Evolutionary conservation across 352 stramenopile species (phyloP).

Genomic region (Phytophthora agathidicida): DNA sequence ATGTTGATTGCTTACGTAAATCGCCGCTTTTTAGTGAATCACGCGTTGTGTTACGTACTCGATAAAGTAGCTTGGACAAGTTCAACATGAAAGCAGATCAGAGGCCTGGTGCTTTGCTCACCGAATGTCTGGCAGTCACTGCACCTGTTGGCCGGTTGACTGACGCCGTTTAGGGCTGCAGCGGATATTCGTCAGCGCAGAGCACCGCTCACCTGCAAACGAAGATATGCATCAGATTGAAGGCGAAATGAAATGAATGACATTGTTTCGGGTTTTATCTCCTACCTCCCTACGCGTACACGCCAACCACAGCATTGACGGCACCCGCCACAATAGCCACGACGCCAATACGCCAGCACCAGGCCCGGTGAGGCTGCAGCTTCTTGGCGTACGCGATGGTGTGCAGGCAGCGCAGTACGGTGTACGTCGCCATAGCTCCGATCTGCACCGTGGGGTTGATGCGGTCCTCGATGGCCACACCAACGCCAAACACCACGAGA

Average conservation of each 20-base stretch:
- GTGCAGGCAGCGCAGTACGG: slow-evolving; percentile 43
- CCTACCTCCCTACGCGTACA: slow-evolving; percentile 31
- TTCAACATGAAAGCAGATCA: slow-evolving; percentile 15
- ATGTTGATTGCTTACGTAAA: slow-evolving; percentile 25
- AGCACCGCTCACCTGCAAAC: too few relatives aligned
- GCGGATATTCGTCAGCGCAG: neutral
- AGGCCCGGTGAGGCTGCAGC: slow-evolving; percentile 50
- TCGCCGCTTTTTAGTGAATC: slow-evolving; percentile 32
- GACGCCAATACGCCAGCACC: slow-evolving; percentile 43
- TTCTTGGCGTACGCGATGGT: slow-evolving; percentile 54
- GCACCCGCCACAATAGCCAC: slow-evolving; percentile 42
- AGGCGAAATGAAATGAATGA: slow-evolving; percentile 13
- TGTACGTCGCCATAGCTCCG: slow-evolving; percentile 49
- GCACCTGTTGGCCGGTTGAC: slow-evolving; percentile 11
- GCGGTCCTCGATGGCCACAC: slow-evolving; percentile 38
- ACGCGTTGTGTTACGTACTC: slow-evolving; percentile 3
- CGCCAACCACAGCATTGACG: slow-evolving; percentile 49
- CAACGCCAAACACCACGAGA: slow-evolving; percentile 48
- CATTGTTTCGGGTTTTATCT: neutral
- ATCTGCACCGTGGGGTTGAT: slow-evolving; percentile 38
- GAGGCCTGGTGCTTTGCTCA: neutral
- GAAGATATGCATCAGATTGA: slow-evolving; percentile 1
- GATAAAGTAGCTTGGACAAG: slow-evolving; percentile 20
- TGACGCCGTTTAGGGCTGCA: slow-evolving; percentile 20
- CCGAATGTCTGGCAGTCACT: slow-evolving; percentile 11